These are phyloP conservation scores for Cyathus striatus DNA, from an alignment of 768 basidiomycete species.

Conservation along the genomic window DNA sequence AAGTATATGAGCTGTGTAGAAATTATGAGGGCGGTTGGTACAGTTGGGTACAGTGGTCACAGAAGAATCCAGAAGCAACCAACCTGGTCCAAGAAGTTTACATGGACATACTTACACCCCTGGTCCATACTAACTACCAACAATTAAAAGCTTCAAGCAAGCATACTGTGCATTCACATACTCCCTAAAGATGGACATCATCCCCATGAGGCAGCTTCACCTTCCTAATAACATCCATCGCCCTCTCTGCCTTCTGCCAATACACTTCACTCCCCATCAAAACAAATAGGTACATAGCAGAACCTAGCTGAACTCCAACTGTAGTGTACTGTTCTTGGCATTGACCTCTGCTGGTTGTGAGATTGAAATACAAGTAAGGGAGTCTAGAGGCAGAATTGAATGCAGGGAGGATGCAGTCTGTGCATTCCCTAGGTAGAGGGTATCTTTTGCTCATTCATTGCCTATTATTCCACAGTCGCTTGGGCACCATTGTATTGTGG, in stretches of 20 bases:
- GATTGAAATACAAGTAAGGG: constrained; percentile 76
- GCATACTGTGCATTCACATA: constrained; percentile 19
- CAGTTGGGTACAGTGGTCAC: no score
- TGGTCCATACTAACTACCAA: constrained; percentile 24
- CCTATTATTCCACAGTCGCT: no score
- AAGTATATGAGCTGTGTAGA: constrained; percentile 86
- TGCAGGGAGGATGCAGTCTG: constrained; percentile 74
- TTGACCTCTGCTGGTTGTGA: constrained; percentile 54
- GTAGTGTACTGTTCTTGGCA: constrained; percentile 59
- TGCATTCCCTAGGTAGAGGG: constrained; percentile 71
- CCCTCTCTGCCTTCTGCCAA: constrained; percentile 78
- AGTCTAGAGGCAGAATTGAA: constrained; percentile 83
- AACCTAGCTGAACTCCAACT: constrained; percentile 92
- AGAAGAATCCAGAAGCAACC: no score
- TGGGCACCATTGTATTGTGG: no score
- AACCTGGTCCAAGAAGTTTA: constrained; percentile 89
- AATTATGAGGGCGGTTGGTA: constrained; percentile 92
- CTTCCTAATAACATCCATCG: constrained; percentile 65
- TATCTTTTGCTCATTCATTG: constrained; percentile 68
- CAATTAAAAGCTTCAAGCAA: background rate
- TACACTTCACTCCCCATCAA: constrained; percentile 74
- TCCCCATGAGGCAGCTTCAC: constrained; percentile 61
- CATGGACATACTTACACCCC: constrained; percentile 55
- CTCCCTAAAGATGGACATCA: constrained; percentile 85
- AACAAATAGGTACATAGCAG: no score